A percentile compares a stretch with the other conserved stretches of the same genome.
These are phyloP conservation scores for Carpinus fangiana DNA, from an alignment of 306 rosid species.

Conservation along the genomic window DNA sequence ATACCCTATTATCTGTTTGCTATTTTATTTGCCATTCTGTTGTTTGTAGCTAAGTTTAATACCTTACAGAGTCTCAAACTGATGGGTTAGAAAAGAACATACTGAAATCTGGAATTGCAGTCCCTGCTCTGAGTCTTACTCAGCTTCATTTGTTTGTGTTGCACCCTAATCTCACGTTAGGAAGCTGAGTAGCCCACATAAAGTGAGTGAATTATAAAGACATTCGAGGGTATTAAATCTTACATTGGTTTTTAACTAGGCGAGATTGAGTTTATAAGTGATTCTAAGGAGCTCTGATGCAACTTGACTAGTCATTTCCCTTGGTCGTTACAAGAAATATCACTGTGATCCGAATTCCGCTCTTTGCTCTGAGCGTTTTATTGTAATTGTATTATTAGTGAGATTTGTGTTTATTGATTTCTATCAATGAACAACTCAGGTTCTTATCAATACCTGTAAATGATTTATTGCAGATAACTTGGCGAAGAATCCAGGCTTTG, in stretches of 20 bases:
- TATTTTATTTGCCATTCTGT: background rate
- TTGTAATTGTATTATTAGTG: background rate
- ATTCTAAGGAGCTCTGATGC: no score
- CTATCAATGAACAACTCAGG: background rate
- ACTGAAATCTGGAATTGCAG: background rate
- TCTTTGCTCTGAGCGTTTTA: no score
- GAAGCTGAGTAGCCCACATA: no score
- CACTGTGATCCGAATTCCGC: no score
- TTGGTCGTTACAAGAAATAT: no score
- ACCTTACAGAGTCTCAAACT: background rate
- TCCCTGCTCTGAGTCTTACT: background rate
- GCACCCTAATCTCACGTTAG: no score
- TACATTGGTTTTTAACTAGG: no score
- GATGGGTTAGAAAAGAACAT: background rate
- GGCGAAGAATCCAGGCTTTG: constrained; percentile 75
- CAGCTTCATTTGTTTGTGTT: background rate
- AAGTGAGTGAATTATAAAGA: no score
- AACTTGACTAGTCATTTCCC: no score
- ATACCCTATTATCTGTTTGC: background rate
- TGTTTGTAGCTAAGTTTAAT: background rate
- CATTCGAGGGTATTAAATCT: no score
- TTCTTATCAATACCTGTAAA: constrained; percentile 10
- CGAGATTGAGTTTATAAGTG: no score
- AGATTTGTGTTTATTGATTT: background rate
- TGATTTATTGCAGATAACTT: constrained; percentile 62